Conservation (phyloP, 1,284 basidiomycete species). For the Ganoderma resinaceum region DNA sequence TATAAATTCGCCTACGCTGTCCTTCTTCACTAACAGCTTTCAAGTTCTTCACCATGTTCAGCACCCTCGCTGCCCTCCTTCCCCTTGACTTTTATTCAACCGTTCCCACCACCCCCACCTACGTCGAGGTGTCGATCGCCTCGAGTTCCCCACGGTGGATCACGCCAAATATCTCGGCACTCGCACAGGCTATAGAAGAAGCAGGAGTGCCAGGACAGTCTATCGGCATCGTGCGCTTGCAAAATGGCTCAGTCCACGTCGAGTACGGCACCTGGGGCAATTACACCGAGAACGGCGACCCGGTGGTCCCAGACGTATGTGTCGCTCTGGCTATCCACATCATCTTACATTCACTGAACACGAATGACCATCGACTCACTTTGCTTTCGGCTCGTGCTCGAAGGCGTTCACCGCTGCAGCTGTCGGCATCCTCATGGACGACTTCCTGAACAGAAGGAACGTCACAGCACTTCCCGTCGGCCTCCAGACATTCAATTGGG, state of each 20-base stretch:
- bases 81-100: no score
- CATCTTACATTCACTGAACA: background rate
- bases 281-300: slow-evolving; percentile 11
- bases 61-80: no score
- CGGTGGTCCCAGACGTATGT: slow-evolving; percentile 5
- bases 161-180: background rate
- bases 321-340: background rate
- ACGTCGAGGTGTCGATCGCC: no score
- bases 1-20: no score
- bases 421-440: slow-evolving; percentile 47
- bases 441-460: slow-evolving; percentile 43
- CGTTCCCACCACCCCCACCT: no score
- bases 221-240: slow-evolving; percentile 10
- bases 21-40: no score
- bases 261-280: slow-evolving; percentile 12
- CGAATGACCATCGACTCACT: slow-evolving; percentile 39
- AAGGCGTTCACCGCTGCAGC: slow-evolving; percentile 46
- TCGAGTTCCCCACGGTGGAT: background rate
- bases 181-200: background rate
- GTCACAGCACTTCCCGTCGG: slow-evolving; percentile 42
- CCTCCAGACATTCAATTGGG: slow-evolving; percentile 41
- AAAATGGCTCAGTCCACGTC: background rate
- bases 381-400: slow-evolving; percentile 44
- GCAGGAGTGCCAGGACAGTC: background rate
- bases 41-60: no score